Percentiles rank a stretch among this genome's conserved stretches.
Evolutionary conservation across 768 basidiomycete genomes (phyloP).

Genomic region (Scleroderma citrinum): DNA sequence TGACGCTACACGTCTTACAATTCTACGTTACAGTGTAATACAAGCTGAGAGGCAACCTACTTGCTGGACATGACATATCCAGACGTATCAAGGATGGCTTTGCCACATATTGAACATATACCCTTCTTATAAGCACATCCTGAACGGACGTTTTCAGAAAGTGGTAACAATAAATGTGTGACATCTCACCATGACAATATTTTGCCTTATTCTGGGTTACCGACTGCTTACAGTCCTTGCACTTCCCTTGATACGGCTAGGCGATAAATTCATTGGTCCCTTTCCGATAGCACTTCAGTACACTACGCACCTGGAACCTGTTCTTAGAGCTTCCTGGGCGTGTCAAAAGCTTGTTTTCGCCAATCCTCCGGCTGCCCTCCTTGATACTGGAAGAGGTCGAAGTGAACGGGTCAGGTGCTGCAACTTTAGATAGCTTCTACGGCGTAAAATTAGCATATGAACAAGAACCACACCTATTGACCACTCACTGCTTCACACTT

Average conservation of each 20-base stretch:
- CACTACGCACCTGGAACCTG: slow-evolving; percentile 59
- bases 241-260: slow-evolving; percentile 82
- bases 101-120: slow-evolving; percentile 82
- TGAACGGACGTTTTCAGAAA: slow-evolving; percentile 23
- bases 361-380: slow-evolving; percentile 73
- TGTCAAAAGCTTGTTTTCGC: slow-evolving; percentile 77
- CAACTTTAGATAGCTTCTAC: slow-evolving; percentile 87
- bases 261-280: not conserved
- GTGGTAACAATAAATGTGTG: slow-evolving; percentile 3
- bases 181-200: slow-evolving; percentile 74
- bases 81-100: slow-evolving; percentile 76
- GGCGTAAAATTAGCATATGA: not conserved
- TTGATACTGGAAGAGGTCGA: slow-evolving; percentile 70
- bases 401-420: slow-evolving; percentile 83
- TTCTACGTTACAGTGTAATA: too few species aligned
- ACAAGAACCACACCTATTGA: slow-evolving; percentile 9
- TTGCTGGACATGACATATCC: slow-evolving; percentile 85
- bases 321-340: slow-evolving; percentile 70
- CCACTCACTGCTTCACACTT: slow-evolving; percentile 70
- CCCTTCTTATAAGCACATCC: slow-evolving; percentile 89
- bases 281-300: slow-evolving; percentile 9
- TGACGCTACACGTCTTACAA: too few species aligned
- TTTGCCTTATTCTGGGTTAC: slow-evolving; percentile 84
- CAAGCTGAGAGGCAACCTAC: too few species aligned
- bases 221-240: slow-evolving; percentile 82